Evolutionary conservation across 2,329 filamentous ascomycete species (phyloP).

Genomic region (Cladosporium sp.): DNA sequence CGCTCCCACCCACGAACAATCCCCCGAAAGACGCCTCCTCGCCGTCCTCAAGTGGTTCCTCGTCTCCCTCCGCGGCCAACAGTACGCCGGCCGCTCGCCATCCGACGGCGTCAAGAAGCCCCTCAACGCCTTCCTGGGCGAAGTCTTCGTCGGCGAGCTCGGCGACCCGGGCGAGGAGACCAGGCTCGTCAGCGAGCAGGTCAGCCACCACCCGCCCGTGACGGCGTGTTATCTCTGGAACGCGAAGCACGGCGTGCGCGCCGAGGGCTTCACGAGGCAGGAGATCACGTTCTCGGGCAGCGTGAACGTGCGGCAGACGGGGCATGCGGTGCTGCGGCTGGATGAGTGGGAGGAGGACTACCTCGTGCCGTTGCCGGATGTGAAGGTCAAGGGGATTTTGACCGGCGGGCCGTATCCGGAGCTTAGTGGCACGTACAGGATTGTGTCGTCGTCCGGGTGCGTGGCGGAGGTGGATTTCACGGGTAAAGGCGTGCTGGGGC

Average conservation of each 20-base stretch:
- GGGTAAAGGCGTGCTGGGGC: constrained; percentile 36
- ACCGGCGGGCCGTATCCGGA: constrained; percentile 41
- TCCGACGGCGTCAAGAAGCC: constrained; percentile 45
- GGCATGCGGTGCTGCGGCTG: constrained; percentile 39
- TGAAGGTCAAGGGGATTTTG: constrained; percentile 41
- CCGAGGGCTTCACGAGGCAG: constrained; percentile 42
- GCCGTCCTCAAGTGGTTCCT: constrained; percentile 47
- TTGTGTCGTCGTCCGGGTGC: constrained; percentile 38
- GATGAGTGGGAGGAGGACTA: constrained; percentile 41
- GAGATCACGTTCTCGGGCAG: constrained; percentile 41
- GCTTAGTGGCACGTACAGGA: constrained; percentile 35
- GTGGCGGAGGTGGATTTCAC: constrained; percentile 39
- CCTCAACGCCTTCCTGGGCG: constrained; percentile 45
- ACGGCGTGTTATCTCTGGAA: constrained; percentile 45
- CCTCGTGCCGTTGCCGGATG: constrained; percentile 39
- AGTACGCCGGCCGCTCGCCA: constrained; percentile 40
- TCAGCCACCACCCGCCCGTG: constrained; percentile 42
- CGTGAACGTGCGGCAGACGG: constrained; percentile 42
- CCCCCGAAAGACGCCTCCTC: constrained; percentile 37
- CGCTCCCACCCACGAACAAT: constrained; percentile 36
- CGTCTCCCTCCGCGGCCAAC: constrained; percentile 41
- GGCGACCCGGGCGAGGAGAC: constrained; percentile 34
- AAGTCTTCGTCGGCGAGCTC: constrained; percentile 40
- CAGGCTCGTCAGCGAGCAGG: constrained; percentile 39
- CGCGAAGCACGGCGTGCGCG: constrained; percentile 36